phyloP scores from a whole-genome alignment of 306 rosid species.

The Casuarina cunninghamiana region DNA sequence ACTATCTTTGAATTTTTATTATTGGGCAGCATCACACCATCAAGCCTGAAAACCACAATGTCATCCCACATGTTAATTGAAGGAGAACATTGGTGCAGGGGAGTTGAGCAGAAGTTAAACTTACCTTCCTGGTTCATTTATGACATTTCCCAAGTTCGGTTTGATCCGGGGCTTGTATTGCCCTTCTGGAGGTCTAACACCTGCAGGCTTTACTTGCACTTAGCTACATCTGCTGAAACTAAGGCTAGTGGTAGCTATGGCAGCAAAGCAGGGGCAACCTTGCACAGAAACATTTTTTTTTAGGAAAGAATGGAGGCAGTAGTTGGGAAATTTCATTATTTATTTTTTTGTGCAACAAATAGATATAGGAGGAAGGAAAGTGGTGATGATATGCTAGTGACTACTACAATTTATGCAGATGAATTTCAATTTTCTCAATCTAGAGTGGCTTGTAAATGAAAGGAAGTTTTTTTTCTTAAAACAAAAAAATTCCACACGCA shows the following conservation, averaged over 20 bases:
- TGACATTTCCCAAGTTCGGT: slow-evolving; percentile 25
- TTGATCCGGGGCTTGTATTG: slow-evolving; percentile 29
- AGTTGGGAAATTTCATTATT: slow-evolving; percentile 22
- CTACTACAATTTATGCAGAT: slow-evolving; percentile 22
- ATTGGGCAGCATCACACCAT: slow-evolving; percentile 5
- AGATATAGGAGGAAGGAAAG: slow-evolving; percentile 25
- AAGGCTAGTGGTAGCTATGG: slow-evolving; percentile 25
- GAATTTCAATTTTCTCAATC: slow-evolving; percentile 23
- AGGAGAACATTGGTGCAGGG: slow-evolving; percentile 37
- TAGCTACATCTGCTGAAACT: slow-evolving; percentile 34
- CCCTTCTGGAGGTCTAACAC: slow-evolving; percentile 32
- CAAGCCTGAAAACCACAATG: slow-evolving; percentile 12
- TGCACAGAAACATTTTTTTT: slow-evolving; percentile 35
- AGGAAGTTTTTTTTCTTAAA: slow-evolving; percentile 6
- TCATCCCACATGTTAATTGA: slow-evolving; percentile 29
- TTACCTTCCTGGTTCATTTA: slow-evolving; percentile 24
- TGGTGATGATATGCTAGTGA: slow-evolving; percentile 23
- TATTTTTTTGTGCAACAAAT: slow-evolving; percentile 16
- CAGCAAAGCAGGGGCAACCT: slow-evolving; percentile 19
- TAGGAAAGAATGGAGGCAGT: slow-evolving; percentile 33
- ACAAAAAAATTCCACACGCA: too few species aligned
- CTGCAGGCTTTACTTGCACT: slow-evolving; percentile 25
- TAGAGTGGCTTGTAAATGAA: slow-evolving; percentile 49
- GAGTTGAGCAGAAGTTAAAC: slow-evolving; percentile 34
- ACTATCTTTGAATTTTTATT: too few species aligned